These are phyloP conservation scores for Salix udensis DNA, from an alignment of 345 rosid genomes.

Conservation along the genomic window DNA sequence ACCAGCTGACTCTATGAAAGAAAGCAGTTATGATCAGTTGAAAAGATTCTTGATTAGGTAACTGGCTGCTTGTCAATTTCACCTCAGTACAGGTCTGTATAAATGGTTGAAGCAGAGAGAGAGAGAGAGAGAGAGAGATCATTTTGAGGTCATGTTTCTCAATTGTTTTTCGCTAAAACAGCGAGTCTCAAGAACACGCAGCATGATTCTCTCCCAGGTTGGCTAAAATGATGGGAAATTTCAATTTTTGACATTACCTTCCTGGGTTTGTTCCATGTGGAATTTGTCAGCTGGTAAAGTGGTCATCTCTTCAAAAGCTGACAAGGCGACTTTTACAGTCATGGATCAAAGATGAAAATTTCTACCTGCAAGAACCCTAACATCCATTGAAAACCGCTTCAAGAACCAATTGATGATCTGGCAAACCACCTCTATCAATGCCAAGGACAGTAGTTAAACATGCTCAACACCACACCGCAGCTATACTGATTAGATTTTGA, in stretches of 20 bases:
- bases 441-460: too few relatives aligned
- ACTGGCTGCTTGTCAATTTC: constrained; percentile 3
- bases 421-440: too few relatives aligned
- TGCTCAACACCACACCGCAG: too few relatives aligned
- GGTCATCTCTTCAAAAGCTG: background rate
- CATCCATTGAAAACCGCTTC: too few relatives aligned
- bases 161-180: too few relatives aligned
- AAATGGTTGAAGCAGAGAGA: too few relatives aligned
- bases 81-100: background rate
- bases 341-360: too few relatives aligned
- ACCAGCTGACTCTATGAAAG: background rate
- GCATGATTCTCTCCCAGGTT: background rate
- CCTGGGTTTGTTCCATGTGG: background rate
- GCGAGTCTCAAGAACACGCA: background rate
- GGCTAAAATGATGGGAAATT: background rate
- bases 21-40: background rate
- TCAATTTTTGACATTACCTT: background rate
- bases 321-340: background rate
- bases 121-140: too few relatives aligned
- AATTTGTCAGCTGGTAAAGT: background rate
- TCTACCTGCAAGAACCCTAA: too few relatives aligned
- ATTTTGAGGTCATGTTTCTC: too few relatives aligned
- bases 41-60: background rate
- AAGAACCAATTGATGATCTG: too few relatives aligned
- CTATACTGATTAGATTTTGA: too few relatives aligned